phyloP scores from a whole-genome alignment of 2,329 filamentous ascomycete species.

The Hypoxylon sp. region DNA sequence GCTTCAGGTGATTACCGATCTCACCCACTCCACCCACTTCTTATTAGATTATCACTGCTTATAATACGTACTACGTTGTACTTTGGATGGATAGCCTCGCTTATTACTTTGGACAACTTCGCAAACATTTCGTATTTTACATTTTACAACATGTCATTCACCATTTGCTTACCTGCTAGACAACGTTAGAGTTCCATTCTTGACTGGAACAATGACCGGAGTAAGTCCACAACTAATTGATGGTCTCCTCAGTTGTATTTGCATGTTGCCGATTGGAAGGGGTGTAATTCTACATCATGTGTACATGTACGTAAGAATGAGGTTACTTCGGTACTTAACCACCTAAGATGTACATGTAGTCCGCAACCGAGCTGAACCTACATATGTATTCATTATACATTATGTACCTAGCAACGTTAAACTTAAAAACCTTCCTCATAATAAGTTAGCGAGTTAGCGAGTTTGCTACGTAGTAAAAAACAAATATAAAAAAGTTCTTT shows the following conservation, averaged over 20 bases:
- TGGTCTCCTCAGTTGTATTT: slow-evolving; percentile 2
- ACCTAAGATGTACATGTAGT: not conserved
- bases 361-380: slow-evolving; percentile 7
- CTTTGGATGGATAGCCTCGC: slow-evolving; percentile 32
- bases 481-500: not conserved
- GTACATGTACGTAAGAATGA: slow-evolving; percentile 11
- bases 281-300: slow-evolving; percentile 18
- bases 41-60: slow-evolving; percentile 32
- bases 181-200: slow-evolving; percentile 27
- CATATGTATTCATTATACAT: too few relatives aligned
- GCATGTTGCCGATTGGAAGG: slow-evolving; percentile 26
- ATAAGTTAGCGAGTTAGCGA: not conserved
- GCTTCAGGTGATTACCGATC: slow-evolving; percentile 44
- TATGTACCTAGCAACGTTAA: not conserved
- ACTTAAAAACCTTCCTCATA: not conserved
- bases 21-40: slow-evolving; percentile 37
- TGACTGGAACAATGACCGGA: slow-evolving; percentile 18
- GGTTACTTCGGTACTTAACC: slow-evolving; percentile 26
- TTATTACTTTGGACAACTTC: slow-evolving; percentile 18
- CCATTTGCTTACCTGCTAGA: slow-evolving; percentile 26
- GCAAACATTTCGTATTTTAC: slow-evolving; percentile 30
- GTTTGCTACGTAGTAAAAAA: not conserved
- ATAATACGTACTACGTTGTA: slow-evolving; percentile 30
- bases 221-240: slow-evolving; percentile 5
- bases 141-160: slow-evolving; percentile 24